phyloP scores from a whole-genome alignment of 257 asterid species.

The Sherardia arvensis region DNA sequence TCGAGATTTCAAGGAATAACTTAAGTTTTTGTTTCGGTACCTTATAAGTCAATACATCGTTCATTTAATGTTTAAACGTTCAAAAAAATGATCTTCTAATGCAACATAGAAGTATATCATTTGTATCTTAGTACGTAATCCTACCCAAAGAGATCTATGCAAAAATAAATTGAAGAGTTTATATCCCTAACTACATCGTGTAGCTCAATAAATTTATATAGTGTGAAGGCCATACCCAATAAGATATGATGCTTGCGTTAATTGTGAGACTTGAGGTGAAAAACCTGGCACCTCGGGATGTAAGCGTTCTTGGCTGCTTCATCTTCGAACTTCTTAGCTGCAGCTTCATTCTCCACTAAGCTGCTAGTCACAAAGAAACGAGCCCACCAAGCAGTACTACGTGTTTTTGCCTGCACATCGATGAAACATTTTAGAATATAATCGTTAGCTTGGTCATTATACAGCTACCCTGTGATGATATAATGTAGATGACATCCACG shows the following conservation, averaged over 20 bases:
- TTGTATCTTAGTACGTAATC: neutral
- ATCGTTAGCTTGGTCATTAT: neutral
- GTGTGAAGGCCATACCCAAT: neutral
- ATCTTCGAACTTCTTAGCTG: slow-evolving; percentile 62
- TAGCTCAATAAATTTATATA: neutral
- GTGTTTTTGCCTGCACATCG: slow-evolving; percentile 52
- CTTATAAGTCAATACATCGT: too few relatives aligned
- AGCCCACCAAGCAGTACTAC: slow-evolving; percentile 85
- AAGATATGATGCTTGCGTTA: slow-evolving; percentile 13
- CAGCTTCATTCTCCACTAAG: slow-evolving; percentile 76
- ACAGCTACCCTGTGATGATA: slow-evolving; percentile 1
- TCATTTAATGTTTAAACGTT: neutral
- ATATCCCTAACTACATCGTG: neutral
- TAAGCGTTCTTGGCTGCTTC: slow-evolving; percentile 45
- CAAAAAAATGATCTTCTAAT: slow-evolving; percentile 6
- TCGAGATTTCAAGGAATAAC: neutral
- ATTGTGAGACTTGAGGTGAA: slow-evolving; percentile 76
- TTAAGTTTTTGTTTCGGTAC: too few relatives aligned
- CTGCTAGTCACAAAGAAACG: slow-evolving; percentile 68
- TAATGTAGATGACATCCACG: slow-evolving; percentile 4
- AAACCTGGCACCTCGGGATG: slow-evolving; percentile 67
- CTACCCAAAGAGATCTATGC: slow-evolving; percentile 4
- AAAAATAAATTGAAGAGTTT: neutral
- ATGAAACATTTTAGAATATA: neutral
- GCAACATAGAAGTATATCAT: neutral